phyloP scores from a whole-genome alignment of 495 filamentous ascomycete species.

The Penicillium odoratum region DNA sequence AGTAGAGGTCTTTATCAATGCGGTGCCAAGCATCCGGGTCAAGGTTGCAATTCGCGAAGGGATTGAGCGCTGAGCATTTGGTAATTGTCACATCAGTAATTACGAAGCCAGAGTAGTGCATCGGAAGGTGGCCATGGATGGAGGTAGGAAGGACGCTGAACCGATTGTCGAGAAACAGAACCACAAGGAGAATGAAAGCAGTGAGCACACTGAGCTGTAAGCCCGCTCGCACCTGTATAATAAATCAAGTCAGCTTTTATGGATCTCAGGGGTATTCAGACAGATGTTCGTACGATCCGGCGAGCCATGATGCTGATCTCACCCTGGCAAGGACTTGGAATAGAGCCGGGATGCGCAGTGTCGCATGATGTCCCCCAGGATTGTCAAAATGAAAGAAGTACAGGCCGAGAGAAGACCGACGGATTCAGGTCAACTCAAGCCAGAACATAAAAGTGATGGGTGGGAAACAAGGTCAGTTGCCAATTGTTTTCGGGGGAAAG shows the following conservation, averaged over 20 bases:
- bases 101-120: constrained; percentile 75
- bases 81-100: constrained; percentile 89
- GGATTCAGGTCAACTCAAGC: constrained; percentile 22
- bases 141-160: constrained; percentile 79
- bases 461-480: constrained; percentile 3
- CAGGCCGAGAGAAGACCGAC: constrained; percentile 33
- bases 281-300: constrained; percentile 39
- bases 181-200: constrained; percentile 62
- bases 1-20: constrained; percentile 89
- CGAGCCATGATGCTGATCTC: constrained; percentile 45
- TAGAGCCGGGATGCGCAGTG: constrained; percentile 22
- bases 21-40: constrained; percentile 76
- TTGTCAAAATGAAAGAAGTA: neutral
- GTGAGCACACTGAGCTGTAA: constrained; percentile 73
- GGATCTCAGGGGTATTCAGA: constrained; percentile 2
- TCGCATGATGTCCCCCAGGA: constrained; percentile 26
- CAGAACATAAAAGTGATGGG: constrained; percentile 12
- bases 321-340: constrained; percentile 40
- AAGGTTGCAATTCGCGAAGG: constrained; percentile 77
- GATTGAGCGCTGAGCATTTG: constrained; percentile 71
- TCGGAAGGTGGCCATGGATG: constrained; percentile 78
- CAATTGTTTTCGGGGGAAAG: constrained; percentile 20
- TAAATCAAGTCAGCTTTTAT: constrained; percentile 12
- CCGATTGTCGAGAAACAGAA: constrained; percentile 78
- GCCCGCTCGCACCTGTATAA: constrained; percentile 69